Evolutionary conservation across 2,329 filamentous ascomycete species (phyloP), one percentile per base, ranked within the genome.

Genomic region (Botrytis tulipae): DNA sequence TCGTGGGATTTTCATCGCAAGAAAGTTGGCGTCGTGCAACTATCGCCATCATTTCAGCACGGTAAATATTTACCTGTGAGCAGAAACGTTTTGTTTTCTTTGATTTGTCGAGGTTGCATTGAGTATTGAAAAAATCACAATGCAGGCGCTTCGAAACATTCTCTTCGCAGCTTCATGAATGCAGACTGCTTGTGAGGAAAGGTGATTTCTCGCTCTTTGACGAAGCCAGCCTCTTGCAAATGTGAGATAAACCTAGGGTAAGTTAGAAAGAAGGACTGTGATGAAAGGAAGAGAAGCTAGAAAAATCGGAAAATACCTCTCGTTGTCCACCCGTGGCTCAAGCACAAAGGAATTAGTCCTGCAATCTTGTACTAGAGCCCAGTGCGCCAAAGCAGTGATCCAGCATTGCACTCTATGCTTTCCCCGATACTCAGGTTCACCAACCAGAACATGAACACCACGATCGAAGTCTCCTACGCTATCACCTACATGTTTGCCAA

Each of bases 131-230:
- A 67, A 25, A 70, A 72, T 80, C 70, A 81, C 63, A 82, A 72
- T 42, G 85, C 85, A 22, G 93, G 93, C 0, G 89, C 90, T 63
- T 92, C 88, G 92, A 94, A 98, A 32, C 87, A 88, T 77, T 97
- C 94, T 74, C 95, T 87, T 73, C 89, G 87, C 76, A 97, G 87
- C 79, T 92, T 92, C 83, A 97, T 92, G 75, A 95, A 87, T 83
- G 95, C 97, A 10, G 93, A 91, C 81, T 97, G 94, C 82, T 99
- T 99, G 82, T 98, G 95, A 1, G 94, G 92, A 76, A 99, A 94
- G 1, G 91, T 88, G 69, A 98, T 87, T 80, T 98, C 94, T 74
- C 90, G 90, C 83, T 97, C 93, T 80, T 94, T 96, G 77, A 91
- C 90, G 81, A 98, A 99, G 0, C 95, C 95, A 0, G 87, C 87